Percentiles rank a stretch among this genome's conserved stretches.
Conservation (phyloP, 1,139 yeast species). For the Trichomonascaceae sp. region DNA sequence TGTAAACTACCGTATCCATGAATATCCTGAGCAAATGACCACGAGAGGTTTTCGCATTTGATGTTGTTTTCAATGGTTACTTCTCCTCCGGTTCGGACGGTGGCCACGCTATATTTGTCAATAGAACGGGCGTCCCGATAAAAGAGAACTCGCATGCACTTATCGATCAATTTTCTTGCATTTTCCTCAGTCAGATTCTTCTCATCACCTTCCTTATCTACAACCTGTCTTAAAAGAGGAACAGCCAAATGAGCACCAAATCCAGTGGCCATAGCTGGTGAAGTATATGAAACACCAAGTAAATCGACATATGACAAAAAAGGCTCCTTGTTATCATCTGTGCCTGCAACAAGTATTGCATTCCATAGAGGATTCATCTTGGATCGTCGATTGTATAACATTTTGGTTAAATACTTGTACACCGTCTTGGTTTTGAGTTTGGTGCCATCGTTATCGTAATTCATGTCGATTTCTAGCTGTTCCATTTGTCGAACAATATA, state of each 20-base stretch:
- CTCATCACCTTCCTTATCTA: conserved; percentile 72
- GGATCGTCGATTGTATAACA: conserved; percentile 80
- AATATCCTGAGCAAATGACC: conserved; percentile 88
- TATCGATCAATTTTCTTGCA: conserved; percentile 68
- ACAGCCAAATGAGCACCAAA: conserved; percentile 93
- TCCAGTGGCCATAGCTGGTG: conserved; percentile 93
- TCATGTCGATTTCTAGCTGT: conserved; percentile 69
- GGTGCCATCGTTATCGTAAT: conserved; percentile 77
- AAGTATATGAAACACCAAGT: conserved; percentile 81
- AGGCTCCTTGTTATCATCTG: conserved; percentile 56
- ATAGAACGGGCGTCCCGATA: conserved; percentile 95
- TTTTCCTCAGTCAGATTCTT: conserved; percentile 60
- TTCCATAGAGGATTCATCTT: conserved; percentile 98
- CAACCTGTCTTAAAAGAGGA: conserved; percentile 81
- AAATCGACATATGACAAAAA: conserved; percentile 83
- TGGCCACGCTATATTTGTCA: conserved; percentile 77
- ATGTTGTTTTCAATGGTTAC: conserved; percentile 62
- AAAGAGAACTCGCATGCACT: conserved; percentile 89
- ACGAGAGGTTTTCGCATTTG: conserved; percentile 67
- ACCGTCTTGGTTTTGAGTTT: conserved; percentile 76
- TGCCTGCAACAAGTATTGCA: conserved; percentile 85
- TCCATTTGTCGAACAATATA: conserved; percentile 69
- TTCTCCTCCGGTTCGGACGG: conserved; percentile 57
- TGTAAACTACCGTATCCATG: conserved; percentile 80
- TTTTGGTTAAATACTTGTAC: conserved; percentile 78